These are phyloP conservation scores for Circinella umbellata DNA, from an alignment of 371 early-diverging fungal species.

Conservation along the genomic window DNA sequence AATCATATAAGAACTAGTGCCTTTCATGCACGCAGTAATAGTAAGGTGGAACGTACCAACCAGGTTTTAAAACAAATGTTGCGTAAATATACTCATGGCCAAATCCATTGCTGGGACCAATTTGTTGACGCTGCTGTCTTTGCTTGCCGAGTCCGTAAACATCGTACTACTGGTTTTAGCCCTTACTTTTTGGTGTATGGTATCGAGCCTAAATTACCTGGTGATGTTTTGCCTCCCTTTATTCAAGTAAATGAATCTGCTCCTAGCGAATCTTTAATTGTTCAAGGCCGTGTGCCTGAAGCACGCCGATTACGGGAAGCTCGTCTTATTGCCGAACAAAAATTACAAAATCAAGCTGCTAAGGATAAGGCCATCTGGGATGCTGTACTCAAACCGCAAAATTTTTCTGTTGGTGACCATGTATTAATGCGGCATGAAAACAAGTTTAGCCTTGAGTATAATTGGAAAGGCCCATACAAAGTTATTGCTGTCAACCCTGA, in stretches of 20 bases:
- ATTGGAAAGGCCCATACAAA: conserved; percentile 16
- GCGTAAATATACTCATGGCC: conserved; percentile 4
- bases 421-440: conserved; percentile 18
- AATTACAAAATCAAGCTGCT: background rate
- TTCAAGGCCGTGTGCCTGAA: conserved; percentile 2
- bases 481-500: conserved; percentile 3
- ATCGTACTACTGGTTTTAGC: conserved; percentile 13
- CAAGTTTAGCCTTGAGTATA: conserved; percentile 15
- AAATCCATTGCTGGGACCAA: conserved; percentile 8
- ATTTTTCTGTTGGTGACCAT: conserved; percentile 23
- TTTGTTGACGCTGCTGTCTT: background rate
- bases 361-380: conserved; percentile 15
- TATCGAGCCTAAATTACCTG: background rate
- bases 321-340: background rate
- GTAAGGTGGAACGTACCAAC: no score
- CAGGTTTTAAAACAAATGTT: background rate
- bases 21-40: no score
- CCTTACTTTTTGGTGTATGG: conserved; percentile 14
- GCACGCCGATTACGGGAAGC: conserved; percentile 2
- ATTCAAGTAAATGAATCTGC: background rate
- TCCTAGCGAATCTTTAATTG: background rate
- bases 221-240: conserved; percentile 1
- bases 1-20: background rate
- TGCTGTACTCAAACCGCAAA: conserved; percentile 1
- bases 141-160: conserved; percentile 6